Evolutionary conservation across 2,329 filamentous ascomycete genomes (phyloP).

Genomic region (Colletotrichum somersetense): DNA sequence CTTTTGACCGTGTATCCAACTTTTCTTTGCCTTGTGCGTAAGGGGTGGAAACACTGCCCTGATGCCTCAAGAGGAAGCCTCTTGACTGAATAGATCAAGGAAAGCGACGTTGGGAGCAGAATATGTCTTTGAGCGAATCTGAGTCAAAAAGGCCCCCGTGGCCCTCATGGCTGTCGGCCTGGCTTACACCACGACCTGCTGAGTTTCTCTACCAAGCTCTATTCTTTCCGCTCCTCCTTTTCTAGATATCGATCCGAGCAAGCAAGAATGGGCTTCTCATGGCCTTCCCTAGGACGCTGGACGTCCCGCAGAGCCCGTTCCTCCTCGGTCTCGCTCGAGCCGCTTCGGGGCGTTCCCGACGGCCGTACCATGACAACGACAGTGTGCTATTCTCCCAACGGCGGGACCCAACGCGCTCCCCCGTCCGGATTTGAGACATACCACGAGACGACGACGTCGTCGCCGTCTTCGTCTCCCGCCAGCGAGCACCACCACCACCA

Average conservation of each 20-base stretch:
- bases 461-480: background rate
- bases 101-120: too few species aligned
- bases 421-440: background rate
- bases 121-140: background rate
- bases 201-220: background rate
- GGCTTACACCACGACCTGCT: background rate
- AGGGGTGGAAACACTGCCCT: background rate
- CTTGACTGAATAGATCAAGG: background rate
- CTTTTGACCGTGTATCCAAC: background rate
- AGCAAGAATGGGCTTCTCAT: conserved; percentile 7
- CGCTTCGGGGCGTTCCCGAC: background rate
- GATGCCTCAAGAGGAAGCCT: background rate
- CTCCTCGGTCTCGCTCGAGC: conserved; percentile 1
- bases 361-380: background rate
- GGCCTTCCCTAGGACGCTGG: conserved; percentile 14
- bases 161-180: background rate
- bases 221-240: background rate
- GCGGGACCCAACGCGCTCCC: background rate
- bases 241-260: background rate
- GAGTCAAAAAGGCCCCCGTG: background rate
- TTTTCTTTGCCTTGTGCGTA: background rate
- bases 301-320: background rate
- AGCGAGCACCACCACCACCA: background rate
- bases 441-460: background rate
- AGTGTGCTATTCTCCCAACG: background rate